These are phyloP conservation scores for Babjeviella inositovora DNA, from an alignment of 805 yeast species.

Conservation along the genomic window DNA sequence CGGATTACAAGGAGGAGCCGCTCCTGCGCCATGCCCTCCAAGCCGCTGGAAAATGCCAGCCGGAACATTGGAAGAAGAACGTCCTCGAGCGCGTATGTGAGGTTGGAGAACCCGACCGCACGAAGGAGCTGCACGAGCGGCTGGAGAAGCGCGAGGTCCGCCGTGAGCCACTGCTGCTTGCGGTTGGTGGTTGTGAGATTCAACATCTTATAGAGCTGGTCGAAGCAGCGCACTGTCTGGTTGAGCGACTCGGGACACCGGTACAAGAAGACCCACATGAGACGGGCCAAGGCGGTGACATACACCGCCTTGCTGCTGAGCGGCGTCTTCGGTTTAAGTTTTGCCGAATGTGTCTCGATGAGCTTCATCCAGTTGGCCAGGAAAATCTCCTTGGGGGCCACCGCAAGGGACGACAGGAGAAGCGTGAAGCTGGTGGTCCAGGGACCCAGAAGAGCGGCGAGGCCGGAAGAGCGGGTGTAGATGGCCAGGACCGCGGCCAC, in stretches of 20 bases:
- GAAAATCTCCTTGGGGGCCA: conserved; percentile 67
- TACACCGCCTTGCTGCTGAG: conserved; percentile 35
- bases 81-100: conserved; percentile 68
- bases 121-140: conserved; percentile 65
- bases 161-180: conserved; percentile 64
- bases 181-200: conserved; percentile 29
- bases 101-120: conserved; percentile 62
- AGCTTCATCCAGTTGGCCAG: conserved; percentile 54
- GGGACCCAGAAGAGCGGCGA: no score
- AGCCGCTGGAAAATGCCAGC: conserved; percentile 37
- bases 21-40: conserved; percentile 59
- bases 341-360: conserved; percentile 43
- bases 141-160: conserved; percentile 43
- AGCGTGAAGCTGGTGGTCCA: conserved; percentile 61
- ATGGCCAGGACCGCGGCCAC: conserved; percentile 59
- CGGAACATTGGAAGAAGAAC: conserved; percentile 57
- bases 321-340: conserved; percentile 43
- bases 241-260: conserved; percentile 82
- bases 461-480: no score
- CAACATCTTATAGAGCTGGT: conserved; percentile 37
- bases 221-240: conserved; percentile 70
- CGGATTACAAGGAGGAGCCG: conserved; percentile 51
- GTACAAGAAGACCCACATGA: conserved; percentile 82
- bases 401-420: conserved; percentile 61
- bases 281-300: conserved; percentile 50